These are phyloP conservation scores for Phytopythium litorale DNA, from an alignment of 352 stramenopile species.

Conservation along the genomic window DNA sequence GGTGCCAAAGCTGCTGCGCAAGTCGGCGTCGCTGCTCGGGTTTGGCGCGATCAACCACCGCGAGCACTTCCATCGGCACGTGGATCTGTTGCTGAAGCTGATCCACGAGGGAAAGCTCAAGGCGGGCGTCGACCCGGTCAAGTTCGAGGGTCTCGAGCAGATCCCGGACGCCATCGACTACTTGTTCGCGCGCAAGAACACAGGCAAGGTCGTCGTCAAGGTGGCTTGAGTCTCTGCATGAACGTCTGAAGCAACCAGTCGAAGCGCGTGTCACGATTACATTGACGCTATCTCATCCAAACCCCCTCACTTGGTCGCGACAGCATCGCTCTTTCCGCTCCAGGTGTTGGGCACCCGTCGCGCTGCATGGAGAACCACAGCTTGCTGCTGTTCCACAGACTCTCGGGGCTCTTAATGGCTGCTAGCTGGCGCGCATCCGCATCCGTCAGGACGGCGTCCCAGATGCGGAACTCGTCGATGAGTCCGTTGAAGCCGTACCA, in stretches of 20 bases:
- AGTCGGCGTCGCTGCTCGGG: constrained; percentile 38
- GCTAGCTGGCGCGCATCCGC: background rate
- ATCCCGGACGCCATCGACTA: constrained; percentile 64
- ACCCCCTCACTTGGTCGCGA: background rate
- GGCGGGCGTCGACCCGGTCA: constrained; percentile 36
- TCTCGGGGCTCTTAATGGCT: background rate
- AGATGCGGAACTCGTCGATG: constrained; percentile 18
- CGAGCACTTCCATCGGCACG: constrained; percentile 34
- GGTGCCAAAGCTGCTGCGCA: constrained; percentile 27
- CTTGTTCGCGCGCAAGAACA: constrained; percentile 76
- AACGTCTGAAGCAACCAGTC: background rate
- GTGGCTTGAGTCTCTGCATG: constrained; percentile 25
- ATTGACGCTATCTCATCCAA: background rate
- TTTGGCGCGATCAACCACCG: constrained; percentile 46
- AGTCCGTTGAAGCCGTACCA: constrained; percentile 22
- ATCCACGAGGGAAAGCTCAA: constrained; percentile 49
- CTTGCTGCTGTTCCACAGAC: background rate
- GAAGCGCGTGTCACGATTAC: too few species aligned
- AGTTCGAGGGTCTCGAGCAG: constrained; percentile 54
- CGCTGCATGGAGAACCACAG: constrained; percentile 6
- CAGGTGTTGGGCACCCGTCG: background rate
- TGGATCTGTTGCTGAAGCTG: constrained; percentile 38
- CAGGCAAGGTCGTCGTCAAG: constrained; percentile 80
- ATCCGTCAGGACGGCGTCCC: constrained; percentile 12
- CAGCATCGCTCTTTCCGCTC: background rate